Base-by-base conservation (phyloP, 371 early-diverging fungal genomes). In the Entomophthora muscae region DNA sequence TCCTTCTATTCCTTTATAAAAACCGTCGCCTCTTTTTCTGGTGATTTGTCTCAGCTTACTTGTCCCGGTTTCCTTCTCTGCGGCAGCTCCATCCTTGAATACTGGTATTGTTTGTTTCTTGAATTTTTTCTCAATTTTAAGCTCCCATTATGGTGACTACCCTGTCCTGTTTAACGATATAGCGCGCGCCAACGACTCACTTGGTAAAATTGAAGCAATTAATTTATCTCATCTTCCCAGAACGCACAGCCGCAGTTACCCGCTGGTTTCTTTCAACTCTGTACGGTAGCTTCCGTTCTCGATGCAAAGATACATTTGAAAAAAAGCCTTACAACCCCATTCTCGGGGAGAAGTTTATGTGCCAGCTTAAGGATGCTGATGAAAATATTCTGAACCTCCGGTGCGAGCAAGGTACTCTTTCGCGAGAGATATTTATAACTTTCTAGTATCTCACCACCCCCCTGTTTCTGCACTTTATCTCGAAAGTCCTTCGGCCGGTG, bases 261-360 rank as follows among this genome's bases (percentile, higher is more conserved):
- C 76, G 80, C 61, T 89, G 88, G 88, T 89, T 84, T 66, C 79
- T 88, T 62, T 86, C 86, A 24, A 81, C 85, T 22, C 75, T 87
- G 52, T 85, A 85, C 61, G 88, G 89, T 17, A 79, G 80, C 23
- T 86, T 81, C 68, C 76, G 79, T 55, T 76, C 76, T 69, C 79
- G 86, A 61, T 78, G 79, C 2, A 64, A 66, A 1, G 73, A 66
- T 12, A 71, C 70, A 26, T 70, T 69, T 70, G 90, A 88, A 68
- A 88, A 88, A 78, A 89, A 89, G 67, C 90, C 90, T 2, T 89
- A 81, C 66, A 89, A 89, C 65, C 90, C 90, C 21, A 84, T 89
- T 53, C 74, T 89, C 0, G 90, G 90, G 57, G 90, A 89, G 64
- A 83, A 84, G 67, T 88, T 63, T 29, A 2, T 52, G 12, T 63